Percentiles rank a stretch among this genome's conserved stretches.
phyloP scores from a whole-genome alignment of 2,329 filamentous ascomycete genomes.

The Apiospora marii region DNA sequence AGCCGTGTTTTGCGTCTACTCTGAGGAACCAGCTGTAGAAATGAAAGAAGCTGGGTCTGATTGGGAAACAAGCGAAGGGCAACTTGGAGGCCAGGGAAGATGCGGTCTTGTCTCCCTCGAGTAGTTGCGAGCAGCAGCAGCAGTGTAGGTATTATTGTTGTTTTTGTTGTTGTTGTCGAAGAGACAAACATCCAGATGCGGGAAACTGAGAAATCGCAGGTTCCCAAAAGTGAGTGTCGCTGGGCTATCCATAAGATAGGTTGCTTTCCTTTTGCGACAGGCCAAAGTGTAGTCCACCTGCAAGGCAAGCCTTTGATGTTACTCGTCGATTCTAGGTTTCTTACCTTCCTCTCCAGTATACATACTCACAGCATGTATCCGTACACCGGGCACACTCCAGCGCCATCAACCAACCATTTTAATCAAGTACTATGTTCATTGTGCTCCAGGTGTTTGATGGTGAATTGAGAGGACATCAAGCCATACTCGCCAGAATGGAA shows the following conservation, averaged over 20 bases:
- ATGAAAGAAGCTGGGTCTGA: background rate
- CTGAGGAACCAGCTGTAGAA: background rate
- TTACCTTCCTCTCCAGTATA: background rate
- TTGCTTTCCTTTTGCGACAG: constrained; percentile 7
- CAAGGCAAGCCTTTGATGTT: background rate
- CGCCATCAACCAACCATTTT: background rate
- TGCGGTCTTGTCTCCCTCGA: background rate
- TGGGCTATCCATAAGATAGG: background rate
- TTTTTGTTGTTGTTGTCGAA: constrained; percentile 18
- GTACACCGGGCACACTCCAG: background rate
- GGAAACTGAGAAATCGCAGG: background rate
- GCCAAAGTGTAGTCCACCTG: background rate
- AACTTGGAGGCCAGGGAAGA: background rate
- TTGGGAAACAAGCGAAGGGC: background rate
- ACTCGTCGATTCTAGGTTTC: background rate
- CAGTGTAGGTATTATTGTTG: background rate
- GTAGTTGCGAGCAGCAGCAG: background rate
- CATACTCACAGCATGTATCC: too few species aligned
- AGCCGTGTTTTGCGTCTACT: constrained; percentile 7
- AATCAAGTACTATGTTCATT: background rate
- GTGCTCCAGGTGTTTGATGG: too few species aligned
- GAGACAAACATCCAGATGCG: background rate
- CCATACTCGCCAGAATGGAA: too few species aligned
- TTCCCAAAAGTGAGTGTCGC: background rate
- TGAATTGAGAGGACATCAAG: too few species aligned